Base-by-base conservation (phyloP, 1,139 yeast genomes). In the Candida albicans region DNA sequence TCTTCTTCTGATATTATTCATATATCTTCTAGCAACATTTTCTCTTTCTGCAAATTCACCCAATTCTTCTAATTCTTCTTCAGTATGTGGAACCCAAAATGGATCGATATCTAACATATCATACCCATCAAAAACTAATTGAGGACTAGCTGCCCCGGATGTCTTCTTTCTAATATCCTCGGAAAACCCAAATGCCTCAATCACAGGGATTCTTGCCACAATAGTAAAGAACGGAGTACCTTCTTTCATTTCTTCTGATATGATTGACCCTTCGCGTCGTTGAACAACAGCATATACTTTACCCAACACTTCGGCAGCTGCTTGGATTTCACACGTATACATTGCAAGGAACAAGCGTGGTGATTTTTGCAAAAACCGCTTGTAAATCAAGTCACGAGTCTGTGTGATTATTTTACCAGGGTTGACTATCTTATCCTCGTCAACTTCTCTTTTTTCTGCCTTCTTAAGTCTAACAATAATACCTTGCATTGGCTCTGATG, bases 11-110 rank as follows among this genome's bases (percentile, higher is more conserved):
- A 93, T 81, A 29, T 69, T 70, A 50, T 88, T 89, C 85, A 93
- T 87, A 61, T 93, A 93, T 55, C 76, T 73, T 61, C 95, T 77
- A 0, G 97, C 98, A 47, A 90, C 73, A 58, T 93, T 93, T 56
- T 90, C 98, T 56, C 88, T 79, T 56, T 95, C 99, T 0, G 97
- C 96, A 53, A 81, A 78, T 52, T 89, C 96, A 26, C 99, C 99
- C 39, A 88, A 70, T 48, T 90, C 96, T 60, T 93, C 99, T 40
- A 93, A 67, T 61, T 95, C 99, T 62, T 90, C 98, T 56, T 88
- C 97, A 0, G 99, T 95, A 6, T 93, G 88, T n/a, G 99, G 99
- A 10, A 93, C 96, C 99, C 99, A 95, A 73, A 86, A 95, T 33
- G 99, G 99, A 68, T 95, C 98, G 52, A 87, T 80, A 50, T 89